Evolutionary conservation across 768 basidiomycete species (phyloP).

Genomic region (Clavaria fumosa): DNA sequence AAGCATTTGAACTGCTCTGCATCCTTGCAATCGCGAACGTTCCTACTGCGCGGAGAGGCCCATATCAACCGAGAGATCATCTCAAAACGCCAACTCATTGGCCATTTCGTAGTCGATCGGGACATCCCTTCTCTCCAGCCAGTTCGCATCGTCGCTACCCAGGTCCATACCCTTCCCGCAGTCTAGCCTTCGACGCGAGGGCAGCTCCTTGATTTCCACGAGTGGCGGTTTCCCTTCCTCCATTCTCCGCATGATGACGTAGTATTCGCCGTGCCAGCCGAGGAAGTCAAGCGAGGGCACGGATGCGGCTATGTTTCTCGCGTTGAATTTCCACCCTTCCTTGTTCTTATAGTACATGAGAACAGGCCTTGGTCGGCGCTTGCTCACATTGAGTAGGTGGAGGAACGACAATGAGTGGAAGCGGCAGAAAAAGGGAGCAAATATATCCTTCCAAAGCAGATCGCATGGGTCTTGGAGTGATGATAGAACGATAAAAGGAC

Average conservation of each 20-base stretch:
- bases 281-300: constrained; percentile 46
- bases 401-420: constrained; percentile 43
- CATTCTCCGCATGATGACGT: constrained; percentile 36
- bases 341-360: constrained; percentile 47
- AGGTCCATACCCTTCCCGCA: constrained; percentile 54
- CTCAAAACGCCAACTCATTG: constrained; percentile 22
- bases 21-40: too few species aligned
- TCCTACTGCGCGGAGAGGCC: too few species aligned
- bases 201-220: constrained; percentile 45
- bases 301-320: constrained; percentile 31
- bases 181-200: constrained; percentile 38
- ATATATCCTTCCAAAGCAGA: constrained; percentile 28
- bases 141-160: constrained; percentile 43
- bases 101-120: constrained; percentile 62
- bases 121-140: constrained; percentile 61
- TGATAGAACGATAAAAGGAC: constrained; percentile 10
- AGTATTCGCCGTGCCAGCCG: constrained; percentile 64
- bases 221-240: constrained; percentile 7
- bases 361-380: constrained; percentile 38
- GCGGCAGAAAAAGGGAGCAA: constrained; percentile 29
- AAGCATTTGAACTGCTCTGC: too few species aligned
- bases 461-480: background rate
- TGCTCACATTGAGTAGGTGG: constrained; percentile 34
- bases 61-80: too few species aligned
- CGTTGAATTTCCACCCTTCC: constrained; percentile 36